Base-by-base conservation (phyloP, 208 protist genomes). In the Trypanosoma caninum region DNA sequence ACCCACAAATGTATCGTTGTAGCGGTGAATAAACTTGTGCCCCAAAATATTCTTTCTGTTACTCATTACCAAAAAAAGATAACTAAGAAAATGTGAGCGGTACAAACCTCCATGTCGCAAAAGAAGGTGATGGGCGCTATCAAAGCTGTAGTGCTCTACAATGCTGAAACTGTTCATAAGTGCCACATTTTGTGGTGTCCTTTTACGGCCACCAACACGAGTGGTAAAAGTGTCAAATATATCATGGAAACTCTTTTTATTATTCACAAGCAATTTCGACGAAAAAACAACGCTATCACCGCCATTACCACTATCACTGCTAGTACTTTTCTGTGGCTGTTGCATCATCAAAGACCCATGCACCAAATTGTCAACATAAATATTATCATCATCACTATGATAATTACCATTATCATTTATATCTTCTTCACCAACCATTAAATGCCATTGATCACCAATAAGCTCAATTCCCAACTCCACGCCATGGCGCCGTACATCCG, bases 91-190 rank as follows among this genome's bases (percentile, higher is more conserved):
- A 73, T 91, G 78, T 0, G 84, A 92, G 37, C 80, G 82, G 73
- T 91, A 91, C 9, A 82, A 60, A 37, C 84, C 88, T 51, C 76
- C 84, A 22, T 78, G 81, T 40, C 78, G 80, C 20, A 90, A 58
- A 71, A 86, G 83, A 30, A 87, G 74, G 62, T 91, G 80, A 63
- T 91, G 82, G 20, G 70, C 78, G 57, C 78, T 89, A 47, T 85
- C 80, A 34, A 85, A 73, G 54, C 69, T 71, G 78, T 95, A 59
- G 67, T 90, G 82, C 69, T 89, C 84, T 11, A 95, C 88, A 38
- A 95, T 76, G 51, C 82, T 92, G 59, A 95, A 95, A 61, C 84
- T 87, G 69, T 95, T 92, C 18, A 95, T 45, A 11, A 95, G 60
- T 1, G 88, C 84, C 38, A 85, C 73, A 65, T 90, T 80, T 25